phyloP scores from a whole-genome alignment of 2,329 filamentous ascomycete genomes.

The Pyrenophora seminiperda region DNA sequence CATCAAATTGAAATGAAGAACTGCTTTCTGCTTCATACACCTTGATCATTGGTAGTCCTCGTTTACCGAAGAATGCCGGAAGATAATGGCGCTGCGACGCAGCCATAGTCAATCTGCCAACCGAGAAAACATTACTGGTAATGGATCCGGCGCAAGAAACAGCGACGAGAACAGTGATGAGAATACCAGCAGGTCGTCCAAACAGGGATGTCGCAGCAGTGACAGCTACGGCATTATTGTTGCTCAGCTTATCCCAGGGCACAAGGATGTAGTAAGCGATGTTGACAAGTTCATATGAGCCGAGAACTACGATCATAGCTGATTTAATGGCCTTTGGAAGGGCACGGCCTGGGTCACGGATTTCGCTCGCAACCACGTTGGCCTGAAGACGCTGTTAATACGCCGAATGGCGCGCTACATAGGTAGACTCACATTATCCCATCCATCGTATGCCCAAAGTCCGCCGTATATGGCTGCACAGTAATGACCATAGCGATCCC shows the following conservation, averaged over 20 bases:
- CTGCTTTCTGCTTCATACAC: constrained; percentile 5
- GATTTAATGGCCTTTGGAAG: constrained; percentile 67
- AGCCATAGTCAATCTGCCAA: constrained; percentile 65
- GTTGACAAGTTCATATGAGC: constrained; percentile 65
- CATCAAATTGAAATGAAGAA: constrained; percentile 30
- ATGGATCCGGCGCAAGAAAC: constrained; percentile 66
- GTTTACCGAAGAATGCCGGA: constrained; percentile 39
- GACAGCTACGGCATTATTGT: constrained; percentile 66
- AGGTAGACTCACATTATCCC: constrained; percentile 62
- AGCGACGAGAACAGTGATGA: constrained; percentile 63
- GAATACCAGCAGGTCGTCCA: constrained; percentile 59
- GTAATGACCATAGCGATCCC: constrained; percentile 65
- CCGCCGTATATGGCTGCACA: constrained; percentile 66
- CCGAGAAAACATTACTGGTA: constrained; percentile 67
- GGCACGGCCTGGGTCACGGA: constrained; percentile 41
- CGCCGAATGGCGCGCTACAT: neutral
- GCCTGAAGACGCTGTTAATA: constrained; percentile 28
- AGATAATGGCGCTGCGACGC: constrained; percentile 51
- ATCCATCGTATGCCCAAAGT: constrained; percentile 69
- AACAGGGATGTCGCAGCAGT: constrained; percentile 57
- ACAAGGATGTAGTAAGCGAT: constrained; percentile 67
- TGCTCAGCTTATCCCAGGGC: constrained; percentile 63
- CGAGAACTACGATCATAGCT: constrained; percentile 63
- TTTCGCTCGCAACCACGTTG: constrained; percentile 48
- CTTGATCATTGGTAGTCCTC: constrained; percentile 30